phyloP scores from a whole-genome alignment of 2,329 filamentous ascomycete genomes.

The Calonectria fujianensis region DNA sequence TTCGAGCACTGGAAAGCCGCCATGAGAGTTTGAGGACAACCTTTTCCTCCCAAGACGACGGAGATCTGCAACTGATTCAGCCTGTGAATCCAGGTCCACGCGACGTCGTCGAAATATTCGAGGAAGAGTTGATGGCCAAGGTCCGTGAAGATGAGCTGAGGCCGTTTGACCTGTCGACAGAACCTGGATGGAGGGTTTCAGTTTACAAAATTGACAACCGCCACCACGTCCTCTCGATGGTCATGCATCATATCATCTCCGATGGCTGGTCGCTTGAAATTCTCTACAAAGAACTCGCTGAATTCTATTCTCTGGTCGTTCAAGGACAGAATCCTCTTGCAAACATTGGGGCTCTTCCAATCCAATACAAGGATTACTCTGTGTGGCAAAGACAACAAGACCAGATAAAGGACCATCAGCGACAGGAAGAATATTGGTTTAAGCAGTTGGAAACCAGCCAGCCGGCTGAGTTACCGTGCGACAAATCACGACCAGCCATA shows the following conservation, averaged over 20 bases:
- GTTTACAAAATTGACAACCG: neutral
- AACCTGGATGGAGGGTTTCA: neutral
- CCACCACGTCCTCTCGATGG: neutral
- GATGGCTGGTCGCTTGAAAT: conserved; percentile 9
- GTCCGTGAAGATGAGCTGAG: neutral
- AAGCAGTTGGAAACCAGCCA: neutral
- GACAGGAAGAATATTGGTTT: neutral
- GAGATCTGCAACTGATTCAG: neutral
- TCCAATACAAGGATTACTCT: neutral
- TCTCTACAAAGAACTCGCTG: neutral
- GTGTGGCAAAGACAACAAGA: neutral
- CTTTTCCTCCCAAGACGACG: neutral
- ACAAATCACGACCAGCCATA: neutral
- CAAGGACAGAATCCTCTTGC: neutral
- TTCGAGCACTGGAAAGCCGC: neutral
- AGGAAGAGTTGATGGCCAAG: neutral
- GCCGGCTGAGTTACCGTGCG: neutral
- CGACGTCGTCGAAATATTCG: neutral
- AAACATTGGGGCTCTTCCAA: neutral
- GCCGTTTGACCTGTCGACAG: conserved; percentile 1
- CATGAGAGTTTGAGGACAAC: neutral
- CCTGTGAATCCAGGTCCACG: neutral
- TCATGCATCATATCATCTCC: conserved; percentile 13
- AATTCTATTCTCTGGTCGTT: neutral
- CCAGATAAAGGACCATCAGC: neutral